Percentiles rank a stretch among this genome's conserved stretches.
phyloP scores from a whole-genome alignment of 768 basidiomycete genomes.

The Vararia minispora region DNA sequence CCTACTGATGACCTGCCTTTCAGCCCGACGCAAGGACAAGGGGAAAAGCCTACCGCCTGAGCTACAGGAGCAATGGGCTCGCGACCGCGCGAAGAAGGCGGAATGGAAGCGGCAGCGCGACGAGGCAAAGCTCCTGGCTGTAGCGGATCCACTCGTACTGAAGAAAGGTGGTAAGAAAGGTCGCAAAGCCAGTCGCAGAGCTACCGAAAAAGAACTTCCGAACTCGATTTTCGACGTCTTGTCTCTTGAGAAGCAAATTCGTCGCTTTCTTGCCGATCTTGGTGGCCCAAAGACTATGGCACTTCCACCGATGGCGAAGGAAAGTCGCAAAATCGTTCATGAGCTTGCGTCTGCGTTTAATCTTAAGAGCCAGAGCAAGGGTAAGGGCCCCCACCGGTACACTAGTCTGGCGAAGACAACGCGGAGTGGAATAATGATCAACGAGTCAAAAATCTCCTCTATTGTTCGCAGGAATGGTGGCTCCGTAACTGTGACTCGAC shows the following conservation, averaged over 20 bases:
- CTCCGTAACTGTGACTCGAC: constrained; percentile 11
- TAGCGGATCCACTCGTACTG: constrained; percentile 50
- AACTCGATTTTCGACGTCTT: constrained; percentile 52
- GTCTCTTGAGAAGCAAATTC: constrained; percentile 61
- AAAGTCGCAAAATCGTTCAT: constrained; percentile 62
- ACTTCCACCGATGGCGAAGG: constrained; percentile 72
- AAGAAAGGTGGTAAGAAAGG: constrained; percentile 62
- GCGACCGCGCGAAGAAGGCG: constrained; percentile 78
- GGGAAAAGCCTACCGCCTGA: constrained; percentile 38
- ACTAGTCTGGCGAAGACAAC: constrained; percentile 67
- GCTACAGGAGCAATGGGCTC: constrained; percentile 62
- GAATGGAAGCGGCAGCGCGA: constrained; percentile 55
- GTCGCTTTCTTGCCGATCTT: constrained; percentile 51
- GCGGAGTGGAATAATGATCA: constrained; percentile 38
- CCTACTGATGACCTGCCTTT: too few species aligned
- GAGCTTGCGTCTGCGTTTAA: constrained; percentile 71
- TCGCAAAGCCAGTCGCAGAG: constrained; percentile 54
- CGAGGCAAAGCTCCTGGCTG: constrained; percentile 39
- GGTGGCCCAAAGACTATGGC: constrained; percentile 42
- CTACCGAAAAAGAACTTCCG: constrained; percentile 34
- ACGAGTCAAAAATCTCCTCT: constrained; percentile 50
- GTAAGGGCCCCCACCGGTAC: constrained; percentile 57
- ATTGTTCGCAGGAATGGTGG: constrained; percentile 21
- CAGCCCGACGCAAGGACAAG: constrained; percentile 47
- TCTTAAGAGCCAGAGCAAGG: constrained; percentile 69